Evolutionary conservation across 495 filamentous ascomycete genomes (phyloP), one percentile per base, ranked within the genome.

Genomic region (Xylaria grammica): DNA sequence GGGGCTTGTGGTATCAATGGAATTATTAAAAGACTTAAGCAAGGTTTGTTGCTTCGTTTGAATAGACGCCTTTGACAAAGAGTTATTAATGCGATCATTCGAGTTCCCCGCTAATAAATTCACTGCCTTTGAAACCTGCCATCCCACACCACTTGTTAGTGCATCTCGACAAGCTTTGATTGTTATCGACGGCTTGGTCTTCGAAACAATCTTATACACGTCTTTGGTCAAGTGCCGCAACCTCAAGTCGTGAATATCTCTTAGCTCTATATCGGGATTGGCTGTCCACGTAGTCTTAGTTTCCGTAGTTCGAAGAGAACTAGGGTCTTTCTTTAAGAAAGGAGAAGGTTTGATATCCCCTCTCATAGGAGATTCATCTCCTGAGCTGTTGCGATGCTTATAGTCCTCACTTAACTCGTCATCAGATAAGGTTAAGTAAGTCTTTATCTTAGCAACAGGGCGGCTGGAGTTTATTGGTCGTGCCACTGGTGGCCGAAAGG

Each of bases 281-380:
- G 50, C 30, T 2, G 50, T 20, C 52, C 50, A 49, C 1, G 53
- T 10, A 66, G 32, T 46, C 55, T 62, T 66, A 1, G 60, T 19
- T 17, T 72, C 70, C 0, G 63, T 45, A 4, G 51, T 27, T 8
- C 48, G 44, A 32, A 15, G 30, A 10, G 63, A 22, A 17, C 61
- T 65, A 42, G 66, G 61, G 53, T 72, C 69, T 52, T 71, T 77
- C 27, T 73, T 74, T 27, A 64, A 45, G 65, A 93, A 91, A 44
- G 80, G 87, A 0, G 89, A 84, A 9, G 91, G 91, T 56, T 86
- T 87, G 66, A 96, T 93, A 59, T 91, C 89, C 3, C 85, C 84
- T 38, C 75, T 81, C 11, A 72, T 71, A 1, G 73, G 80, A 19
- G 68, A 76, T 29, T 79, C 80, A 32, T 80, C 80, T 24, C 77